Evolutionary conservation across 2,329 filamentous ascomycete species (phyloP).

Genomic region (Cytospora piceae): DNA sequence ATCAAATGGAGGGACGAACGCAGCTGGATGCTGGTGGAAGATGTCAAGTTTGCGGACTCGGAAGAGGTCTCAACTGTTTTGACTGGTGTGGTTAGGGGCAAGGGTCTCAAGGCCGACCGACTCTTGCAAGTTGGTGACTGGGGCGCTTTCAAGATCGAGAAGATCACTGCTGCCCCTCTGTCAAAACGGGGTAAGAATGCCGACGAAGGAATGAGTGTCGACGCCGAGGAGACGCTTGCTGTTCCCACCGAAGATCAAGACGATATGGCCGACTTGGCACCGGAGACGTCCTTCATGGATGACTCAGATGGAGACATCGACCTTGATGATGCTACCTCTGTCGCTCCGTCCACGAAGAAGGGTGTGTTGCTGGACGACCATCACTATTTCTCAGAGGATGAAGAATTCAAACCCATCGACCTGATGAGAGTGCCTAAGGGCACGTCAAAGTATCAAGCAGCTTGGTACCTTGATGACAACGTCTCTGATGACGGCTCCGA

Average conservation of each 20-base stretch:
- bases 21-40: conserved; percentile 92
- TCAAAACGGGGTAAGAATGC: conserved; percentile 61
- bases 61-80: conserved; percentile 69
- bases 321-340: conserved; percentile 44
- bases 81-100: conserved; percentile 85
- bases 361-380: conserved; percentile 95
- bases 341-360: conserved; percentile 63
- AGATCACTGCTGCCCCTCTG: conserved; percentile 78
- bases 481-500: conserved; percentile 85
- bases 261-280: conserved; percentile 79
- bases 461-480: conserved; percentile 83
- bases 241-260: conserved; percentile 79
- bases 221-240: conserved; percentile 68
- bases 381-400: conserved; percentile 95
- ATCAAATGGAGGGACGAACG: conserved; percentile 94
- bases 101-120: conserved; percentile 84
- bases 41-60: conserved; percentile 70
- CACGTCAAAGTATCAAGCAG: conserved; percentile 91
- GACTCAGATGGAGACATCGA: conserved; percentile 59
- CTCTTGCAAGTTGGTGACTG: conserved; percentile 90
- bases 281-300: conserved; percentile 80
- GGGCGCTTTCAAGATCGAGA: conserved; percentile 91
- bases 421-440: conserved; percentile 81
- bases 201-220: conserved; percentile 69
- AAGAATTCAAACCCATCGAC: conserved; percentile 61